A percentile compares a stretch with the other conserved stretches of the same genome.
phyloP scores from a whole-genome alignment of 441 rosid species.

The Euphorbia celastroides region DNA sequence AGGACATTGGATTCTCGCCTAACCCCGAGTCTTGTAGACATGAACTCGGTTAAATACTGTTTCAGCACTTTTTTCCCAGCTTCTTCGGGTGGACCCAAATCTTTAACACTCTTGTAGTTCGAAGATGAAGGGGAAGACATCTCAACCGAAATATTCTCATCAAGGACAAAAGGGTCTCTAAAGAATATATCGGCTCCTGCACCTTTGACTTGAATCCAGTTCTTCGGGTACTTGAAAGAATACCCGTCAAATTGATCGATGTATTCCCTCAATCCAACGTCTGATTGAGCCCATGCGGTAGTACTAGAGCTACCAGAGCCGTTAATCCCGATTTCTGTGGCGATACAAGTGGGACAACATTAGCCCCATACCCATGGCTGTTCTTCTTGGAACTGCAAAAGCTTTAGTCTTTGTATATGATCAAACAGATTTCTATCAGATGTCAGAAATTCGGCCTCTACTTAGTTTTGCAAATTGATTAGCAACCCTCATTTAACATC shows the following conservation, averaged over 20 bases:
- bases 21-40: conserved; percentile 93
- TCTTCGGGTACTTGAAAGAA: conserved; percentile 79
- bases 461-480: not conserved
- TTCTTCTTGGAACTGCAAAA: conserved; percentile 84
- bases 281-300: conserved; percentile 38
- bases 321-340: conserved; percentile 33
- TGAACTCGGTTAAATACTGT: conserved; percentile 90
- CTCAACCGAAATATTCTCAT: conserved; percentile 81
- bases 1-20: conserved; percentile 63
- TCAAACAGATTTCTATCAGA: conserved; percentile 19
- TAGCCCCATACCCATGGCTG: conserved; percentile 45
- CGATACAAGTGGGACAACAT: conserved; percentile 46
- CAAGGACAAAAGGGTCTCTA: conserved; percentile 81
- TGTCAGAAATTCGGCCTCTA: not conserved
- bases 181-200: conserved; percentile 95
- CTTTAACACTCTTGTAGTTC: conserved; percentile 61
- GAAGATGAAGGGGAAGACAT: conserved; percentile 95
- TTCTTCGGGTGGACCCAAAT: conserved; percentile 78
- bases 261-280: conserved; percentile 62
- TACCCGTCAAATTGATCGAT: conserved; percentile 91
- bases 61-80: conserved; percentile 72
- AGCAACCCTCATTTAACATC: not conserved
- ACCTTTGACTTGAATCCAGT: conserved; percentile 89
- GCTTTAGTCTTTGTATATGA: conserved; percentile 47
- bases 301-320: not conserved